Evolutionary conservation across 225 moss, liverwort and hornwort species (phyloP), one percentile per base, ranked within the genome.

Genomic region (Physcomitrellopsis africana): DNA sequence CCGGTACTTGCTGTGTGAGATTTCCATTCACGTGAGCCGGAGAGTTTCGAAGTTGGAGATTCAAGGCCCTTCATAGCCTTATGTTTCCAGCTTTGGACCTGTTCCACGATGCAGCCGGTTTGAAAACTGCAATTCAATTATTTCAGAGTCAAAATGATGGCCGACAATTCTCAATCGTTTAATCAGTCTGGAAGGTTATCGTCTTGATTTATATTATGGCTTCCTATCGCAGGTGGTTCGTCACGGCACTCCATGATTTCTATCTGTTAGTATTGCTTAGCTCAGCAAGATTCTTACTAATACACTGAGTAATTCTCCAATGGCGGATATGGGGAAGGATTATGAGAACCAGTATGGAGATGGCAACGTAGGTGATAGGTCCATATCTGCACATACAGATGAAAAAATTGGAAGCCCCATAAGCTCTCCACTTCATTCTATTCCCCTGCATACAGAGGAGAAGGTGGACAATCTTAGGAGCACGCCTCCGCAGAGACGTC

Each of bases 111-210:
- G 84, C 81, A 72, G 81, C 71, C 75, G 64, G 69, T 75, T 69
- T 71, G 77, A 11, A 57, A 70, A 63, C 73, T 80, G 37, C 74
- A 67, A 26, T 77, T 74, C 17, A 68, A 80, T 58, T 65, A 48
- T 26, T 75, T 69, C 5, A 65, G 75, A 60, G 76, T 86, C 55
- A 76, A 81, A 73, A 72, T 83, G 77, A 77, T 74, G 77, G 14
- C 7, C 24, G 66, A 17, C 41, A 45, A 14, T 29, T 18, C 11
- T 56, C 71, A 63, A 26, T 75, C 27, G 49, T 52, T 65, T 18
- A 19, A 29, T 47, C 24, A 16, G 3, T 32, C 18, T 43, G 41
- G 18, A 51, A 29, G 27, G 51, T 72, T 42, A 11, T 17, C 73
- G 23, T 5, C 26, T 49, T 51, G 22, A 2, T 51, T 27, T 51